Conservation (phyloP, 768 basidiomycete species). For the Rhizopogon sp. region DNA sequence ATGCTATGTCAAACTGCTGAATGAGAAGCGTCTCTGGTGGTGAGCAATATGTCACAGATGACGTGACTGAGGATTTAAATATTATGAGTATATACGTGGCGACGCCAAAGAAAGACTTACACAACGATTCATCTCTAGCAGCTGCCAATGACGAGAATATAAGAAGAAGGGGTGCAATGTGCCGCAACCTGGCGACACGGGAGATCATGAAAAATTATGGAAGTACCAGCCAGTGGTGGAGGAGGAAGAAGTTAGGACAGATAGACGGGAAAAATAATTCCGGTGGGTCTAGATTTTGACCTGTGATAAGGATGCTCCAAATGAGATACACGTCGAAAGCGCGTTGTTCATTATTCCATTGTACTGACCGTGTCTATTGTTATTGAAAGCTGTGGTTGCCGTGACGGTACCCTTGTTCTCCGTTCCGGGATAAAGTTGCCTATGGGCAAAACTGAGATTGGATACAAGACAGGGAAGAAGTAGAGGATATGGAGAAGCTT, state of each 20-base stretch:
- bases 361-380: conserved; percentile 27
- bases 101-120: conserved; percentile 36
- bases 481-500: no score
- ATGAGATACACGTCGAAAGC: conserved; percentile 23
- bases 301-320: conserved; percentile 14
- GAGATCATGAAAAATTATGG: conserved; percentile 48
- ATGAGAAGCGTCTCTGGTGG: conserved; percentile 77
- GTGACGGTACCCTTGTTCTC: conserved; percentile 14
- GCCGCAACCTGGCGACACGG: conserved; percentile 76
- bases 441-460: no score
- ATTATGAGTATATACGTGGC: conserved; percentile 3
- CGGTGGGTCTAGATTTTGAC: conserved; percentile 8
- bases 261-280: conserved; percentile 21
- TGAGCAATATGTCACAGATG: conserved; percentile 83
- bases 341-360: conserved; percentile 24
- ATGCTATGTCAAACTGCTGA: conserved; percentile 70
- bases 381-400: conserved; percentile 21
- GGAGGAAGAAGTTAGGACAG: conserved; percentile 13
- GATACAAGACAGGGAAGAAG: no score
- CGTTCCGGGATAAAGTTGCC: neutral
- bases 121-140: conserved; percentile 54
- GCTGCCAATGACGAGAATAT: conserved; percentile 33
- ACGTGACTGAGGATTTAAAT: conserved; percentile 52
- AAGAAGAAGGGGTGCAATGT: conserved; percentile 35
- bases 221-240: conserved; percentile 7